These are phyloP conservation scores for Capsicum rhomboideum DNA, from an alignment of 257 asterid genomes.

Conservation along the genomic window DNA sequence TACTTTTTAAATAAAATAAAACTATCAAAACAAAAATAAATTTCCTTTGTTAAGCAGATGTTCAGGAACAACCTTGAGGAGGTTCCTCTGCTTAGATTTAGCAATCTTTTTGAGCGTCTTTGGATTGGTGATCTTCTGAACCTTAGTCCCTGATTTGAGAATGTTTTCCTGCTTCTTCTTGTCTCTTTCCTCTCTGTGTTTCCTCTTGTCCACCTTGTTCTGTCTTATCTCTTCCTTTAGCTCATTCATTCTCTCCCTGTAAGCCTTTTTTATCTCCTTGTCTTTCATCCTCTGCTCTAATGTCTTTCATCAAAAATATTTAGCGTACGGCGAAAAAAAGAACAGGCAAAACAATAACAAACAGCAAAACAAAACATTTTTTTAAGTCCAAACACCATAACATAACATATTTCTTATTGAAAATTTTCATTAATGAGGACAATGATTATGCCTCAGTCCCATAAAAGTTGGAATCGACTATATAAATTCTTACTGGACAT, in stretches of 20 bases:
- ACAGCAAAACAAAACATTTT: too few species aligned
- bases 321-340: too few species aligned
- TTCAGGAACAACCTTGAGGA: conserved; percentile 62
- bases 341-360: too few species aligned
- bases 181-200: conserved; percentile 62
- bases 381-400: too few species aligned
- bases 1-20: too few species aligned
- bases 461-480: too few species aligned
- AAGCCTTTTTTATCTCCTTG: conserved; percentile 73
- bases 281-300: conserved; percentile 54
- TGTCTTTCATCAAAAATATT: conserved; percentile 1
- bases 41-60: conserved; percentile 11
- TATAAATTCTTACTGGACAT: too few species aligned
- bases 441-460: too few species aligned
- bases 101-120: conserved; percentile 76
- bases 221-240: conserved; percentile 70
- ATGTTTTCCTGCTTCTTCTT: conserved; percentile 71
- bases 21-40: too few species aligned
- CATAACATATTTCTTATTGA: too few species aligned
- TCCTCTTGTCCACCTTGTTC: conserved; percentile 68
- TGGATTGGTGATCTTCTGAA: conserved; percentile 74
- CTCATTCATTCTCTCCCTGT: conserved; percentile 53
- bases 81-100: conserved; percentile 66
- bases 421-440: too few species aligned
- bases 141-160: conserved; percentile 57